Evolutionary conservation across 345 rosid species (phyloP), one percentile per base, ranked within the genome.

Genomic region (Trapa incisa): DNA sequence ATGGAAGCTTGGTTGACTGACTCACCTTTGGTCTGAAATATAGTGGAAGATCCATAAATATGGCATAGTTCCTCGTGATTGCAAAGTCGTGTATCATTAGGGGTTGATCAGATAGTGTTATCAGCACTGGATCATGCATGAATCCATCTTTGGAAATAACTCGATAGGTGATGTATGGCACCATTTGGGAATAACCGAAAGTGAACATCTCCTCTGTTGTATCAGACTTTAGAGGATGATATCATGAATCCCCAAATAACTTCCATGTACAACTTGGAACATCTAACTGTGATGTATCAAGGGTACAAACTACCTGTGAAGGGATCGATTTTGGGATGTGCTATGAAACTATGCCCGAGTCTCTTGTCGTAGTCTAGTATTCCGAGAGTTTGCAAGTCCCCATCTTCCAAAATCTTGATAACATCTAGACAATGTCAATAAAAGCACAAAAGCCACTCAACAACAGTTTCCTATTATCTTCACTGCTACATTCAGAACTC

Each of bases 21-120:
- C 71, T 58, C 81, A 93, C 98, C 98, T 88, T 81, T 45, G 90
- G 96, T 72, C 84, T 83, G 82, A 93, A 88, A 78, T 79, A 81
- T 81, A 88, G 39, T 43, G 98, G 97, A 76, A 90, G 94, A 78
- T 93, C 97, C 96, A 93, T 72, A 80, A 93, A 84, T n/a, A 56
- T 75, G 65, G 96, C 95, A 82, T 88, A 94, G 73, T 81, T 83
- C 78, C 87, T 92, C 42, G 99, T 91, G 68, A 90, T 88, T 53
- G 96, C 98, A 80, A 93, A 90, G 83, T 93, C 97, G 71, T 93
- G 98, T 92, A 93, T 93, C 94, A 93, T 83, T 78, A 93, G 74
- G 45, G 97, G 89, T 17, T 80, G 29, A 22, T 22, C 87, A 32
- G 94, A 53, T 76, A 88, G 74, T 60, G 89, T 88, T 75, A 93